Evolutionary conservation across 306 rosid genomes (phyloP).

Genomic region (Castanea sativa): DNA sequence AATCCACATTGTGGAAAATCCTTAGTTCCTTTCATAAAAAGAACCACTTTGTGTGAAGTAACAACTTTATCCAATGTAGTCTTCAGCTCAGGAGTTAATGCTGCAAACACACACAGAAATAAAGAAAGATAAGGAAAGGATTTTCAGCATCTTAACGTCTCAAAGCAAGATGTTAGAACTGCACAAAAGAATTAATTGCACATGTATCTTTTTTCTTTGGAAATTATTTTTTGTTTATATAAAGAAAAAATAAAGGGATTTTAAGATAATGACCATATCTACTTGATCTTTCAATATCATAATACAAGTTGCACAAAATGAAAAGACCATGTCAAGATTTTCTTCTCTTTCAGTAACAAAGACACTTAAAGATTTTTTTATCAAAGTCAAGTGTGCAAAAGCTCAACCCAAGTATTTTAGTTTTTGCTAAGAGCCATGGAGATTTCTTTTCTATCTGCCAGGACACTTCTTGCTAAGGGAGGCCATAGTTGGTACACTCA

Average conservation of each 20-base stretch:
- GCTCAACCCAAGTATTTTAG: not conserved
- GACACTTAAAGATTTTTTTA: not conserved
- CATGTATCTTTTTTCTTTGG: no score
- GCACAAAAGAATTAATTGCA: no score
- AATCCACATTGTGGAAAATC: constrained; percentile 98
- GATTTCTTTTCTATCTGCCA: not conserved
- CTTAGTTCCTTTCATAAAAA: constrained; percentile 91
- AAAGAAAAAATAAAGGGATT: no score
- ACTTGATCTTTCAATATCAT: no score
- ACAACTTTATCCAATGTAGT: constrained; percentile 87
- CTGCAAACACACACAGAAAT: constrained; percentile 39
- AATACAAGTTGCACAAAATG: no score
- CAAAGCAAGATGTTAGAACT: not conserved
- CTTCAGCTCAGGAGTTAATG: constrained; percentile 75
- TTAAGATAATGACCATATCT: no score
- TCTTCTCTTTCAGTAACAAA: not conserved
- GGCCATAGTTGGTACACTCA: not conserved
- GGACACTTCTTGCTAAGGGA: not conserved
- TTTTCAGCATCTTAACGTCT: not conserved
- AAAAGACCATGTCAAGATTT: not conserved
- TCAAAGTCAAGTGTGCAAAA: not conserved
- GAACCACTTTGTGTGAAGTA: constrained; percentile 69
- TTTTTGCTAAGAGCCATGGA: not conserved
- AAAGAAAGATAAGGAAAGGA: not conserved
- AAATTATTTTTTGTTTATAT: no score